Conservation (phyloP, 345 rosid species). For the Laguncularia racemosa region DNA sequence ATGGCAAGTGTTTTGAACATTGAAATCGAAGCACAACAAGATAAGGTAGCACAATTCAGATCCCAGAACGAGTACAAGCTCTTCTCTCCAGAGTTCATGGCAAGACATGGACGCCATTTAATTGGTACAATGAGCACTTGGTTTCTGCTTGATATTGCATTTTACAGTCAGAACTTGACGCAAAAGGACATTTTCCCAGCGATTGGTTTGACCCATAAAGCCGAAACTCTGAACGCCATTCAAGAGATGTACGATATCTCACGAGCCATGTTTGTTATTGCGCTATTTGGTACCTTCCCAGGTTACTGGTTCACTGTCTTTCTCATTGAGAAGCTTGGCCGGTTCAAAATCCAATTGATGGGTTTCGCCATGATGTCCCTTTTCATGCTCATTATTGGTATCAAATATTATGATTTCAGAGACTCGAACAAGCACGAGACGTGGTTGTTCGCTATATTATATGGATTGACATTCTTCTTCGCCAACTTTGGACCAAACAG, state of each 20-base stretch:
- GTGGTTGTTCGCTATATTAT: slow-evolving; percentile 23
- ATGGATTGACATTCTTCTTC: slow-evolving; percentile 47
- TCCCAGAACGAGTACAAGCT: slow-evolving; percentile 18
- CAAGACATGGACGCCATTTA: slow-evolving; percentile 34
- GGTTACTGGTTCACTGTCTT: slow-evolving; percentile 51
- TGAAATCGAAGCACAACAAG: slow-evolving; percentile 28
- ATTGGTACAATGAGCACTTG: slow-evolving; percentile 38
- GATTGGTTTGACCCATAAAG: slow-evolving; percentile 13
- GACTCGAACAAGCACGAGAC: slow-evolving; percentile 1
- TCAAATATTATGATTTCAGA: slow-evolving; percentile 24
- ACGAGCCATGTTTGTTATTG: slow-evolving; percentile 38
- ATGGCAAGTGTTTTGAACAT: slow-evolving; percentile 37
- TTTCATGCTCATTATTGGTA: slow-evolving; percentile 29
- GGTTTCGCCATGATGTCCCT: slow-evolving; percentile 49
- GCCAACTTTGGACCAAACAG: slow-evolving; percentile 56
- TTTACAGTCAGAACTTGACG: slow-evolving; percentile 43
- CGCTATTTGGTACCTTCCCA: slow-evolving; percentile 37
- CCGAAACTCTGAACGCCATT: slow-evolving; percentile 13
- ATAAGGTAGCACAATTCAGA: slow-evolving; percentile 18
- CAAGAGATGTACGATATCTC: slow-evolving; percentile 34
- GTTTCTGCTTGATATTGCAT: slow-evolving; percentile 48
- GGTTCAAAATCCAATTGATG: slow-evolving; percentile 33
- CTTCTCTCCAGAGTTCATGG: slow-evolving; percentile 24
- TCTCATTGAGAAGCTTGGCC: slow-evolving; percentile 34
- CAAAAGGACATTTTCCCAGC: slow-evolving; percentile 44